Base-by-base conservation (phyloP, 2,329 filamentous ascomycete genomes). In the Arthrinium puccinioides region DNA sequence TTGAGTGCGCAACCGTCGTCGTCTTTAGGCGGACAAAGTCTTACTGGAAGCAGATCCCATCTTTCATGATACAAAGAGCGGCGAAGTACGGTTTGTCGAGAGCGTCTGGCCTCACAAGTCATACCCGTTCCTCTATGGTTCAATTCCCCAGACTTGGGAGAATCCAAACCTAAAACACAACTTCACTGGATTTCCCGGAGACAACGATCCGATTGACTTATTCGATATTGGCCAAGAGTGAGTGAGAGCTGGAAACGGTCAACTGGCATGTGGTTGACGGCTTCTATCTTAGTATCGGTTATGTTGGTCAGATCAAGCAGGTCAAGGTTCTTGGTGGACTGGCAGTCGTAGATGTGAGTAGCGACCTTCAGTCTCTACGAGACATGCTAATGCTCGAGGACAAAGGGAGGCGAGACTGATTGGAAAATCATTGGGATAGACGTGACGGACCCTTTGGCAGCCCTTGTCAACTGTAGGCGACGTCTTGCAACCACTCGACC, bases 71-170 rank as follows among this genome's bases (percentile, higher is more conserved):
- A 52, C 56, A n/a, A 56, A 57, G 32, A 54, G 61, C 11, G 46
- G 54, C 2, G 43, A 49, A 21, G 58, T 56, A 11, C 53, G 63
- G 18, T 67, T 61, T 16, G 61, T 67, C 10, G 58, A 62, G 35
- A 64, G 53, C 19, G 54, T 66, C 9, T 67, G 61, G 61, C 63
- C 64, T 25, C 62, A 66, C 48, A 64, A 61, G 48, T 53, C 60
- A 0, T 67, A 67, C 25, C 64, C 63, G 0, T 65, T 66, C 43
- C 52, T 61, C 19, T 67, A 67, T 33, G 63, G 63, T 0, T 65
- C 63, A 5, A 62, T 67, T 15, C 63, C 63, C 0, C 64, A 66
- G 44, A 67, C 63, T 0, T 67, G 63, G 63, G 63, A 67, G 46
- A 60, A 59, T 34, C 60, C 62, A 16, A 66, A 65, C 40, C 52